A percentile compares a stretch with the other conserved stretches of the same genome.
Evolutionary conservation across 306 rosid genomes (phyloP).

Genomic region (Glycine tomentella): DNA sequence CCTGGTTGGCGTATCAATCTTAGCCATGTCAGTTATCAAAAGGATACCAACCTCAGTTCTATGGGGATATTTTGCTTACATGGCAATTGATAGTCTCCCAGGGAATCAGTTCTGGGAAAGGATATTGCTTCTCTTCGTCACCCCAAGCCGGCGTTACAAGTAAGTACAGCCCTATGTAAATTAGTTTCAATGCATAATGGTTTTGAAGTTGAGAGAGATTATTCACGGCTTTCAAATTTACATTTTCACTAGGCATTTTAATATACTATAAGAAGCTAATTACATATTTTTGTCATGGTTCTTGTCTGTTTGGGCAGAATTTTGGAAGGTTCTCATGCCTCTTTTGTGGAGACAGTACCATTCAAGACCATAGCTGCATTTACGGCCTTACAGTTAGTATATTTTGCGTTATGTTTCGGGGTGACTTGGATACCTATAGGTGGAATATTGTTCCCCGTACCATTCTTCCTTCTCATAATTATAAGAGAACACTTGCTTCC

Average conservation of each 20-base stretch:
- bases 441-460: constrained; percentile 88
- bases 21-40: no score
- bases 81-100: constrained; percentile 44
- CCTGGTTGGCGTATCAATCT: no score
- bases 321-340: constrained; percentile 81
- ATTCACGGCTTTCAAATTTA: neutral
- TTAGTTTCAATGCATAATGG: neutral
- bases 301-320: constrained; percentile 59
- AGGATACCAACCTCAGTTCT: no score
- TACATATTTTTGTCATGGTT: constrained; percentile 25
- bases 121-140: constrained; percentile 74
- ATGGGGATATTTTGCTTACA: no score
- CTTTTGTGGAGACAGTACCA: constrained; percentile 88
- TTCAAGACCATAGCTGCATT: constrained; percentile 76
- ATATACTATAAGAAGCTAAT: constrained; percentile 1
- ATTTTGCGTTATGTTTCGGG: constrained; percentile 74
- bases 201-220: constrained; percentile 9
- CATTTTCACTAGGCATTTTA: neutral
- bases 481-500: constrained; percentile 84
- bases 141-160: constrained; percentile 81
- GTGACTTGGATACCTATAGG: constrained; percentile 89
- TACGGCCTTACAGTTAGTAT: constrained; percentile 71
- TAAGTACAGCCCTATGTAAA: constrained; percentile 47
- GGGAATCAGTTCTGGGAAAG: constrained; percentile 98
- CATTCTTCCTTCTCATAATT: constrained; percentile 82